Evolutionary conservation across 1,284 basidiomycete genomes (phyloP), one percentile per base, ranked within the genome.

Genomic region (Testicularia cyperi): DNA sequence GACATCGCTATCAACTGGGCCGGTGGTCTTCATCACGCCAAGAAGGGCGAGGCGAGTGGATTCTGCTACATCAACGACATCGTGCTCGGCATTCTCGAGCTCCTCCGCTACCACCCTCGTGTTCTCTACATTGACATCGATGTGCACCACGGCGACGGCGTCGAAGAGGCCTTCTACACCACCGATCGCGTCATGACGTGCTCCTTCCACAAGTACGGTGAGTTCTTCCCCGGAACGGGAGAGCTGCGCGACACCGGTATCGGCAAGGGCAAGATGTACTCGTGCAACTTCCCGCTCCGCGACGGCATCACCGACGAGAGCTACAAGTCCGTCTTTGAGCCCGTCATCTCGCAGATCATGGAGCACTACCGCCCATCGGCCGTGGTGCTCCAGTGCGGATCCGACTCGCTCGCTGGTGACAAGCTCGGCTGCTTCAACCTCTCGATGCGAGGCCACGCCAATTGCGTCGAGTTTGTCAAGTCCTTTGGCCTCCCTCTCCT

Each of bases 31-130:
- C 94, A 98, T 77, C 94, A 98, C 75, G 92, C 94, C 2, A 98
- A 98, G 80, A 98, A 97, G 80, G 90, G 91, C 32, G 95, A 98
- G 79, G 94, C 94, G 0, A 92, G 89, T 68, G 94, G 94, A 1
- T 98, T 98, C 79, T 98, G 94, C 79, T 98, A 97, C 78, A 90
- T 98, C 38, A 98, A 98, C 74, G 92, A 98, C 77, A 98, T 98
- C 62, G 95, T 99, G 2, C 82, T 99, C 12, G 95, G 94, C 6
- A 95, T 98, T 53, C 82, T 99, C 22, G 95, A 99, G 75, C 82
- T 99, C 9, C 80, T 89, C 69, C 88, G 92, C 63, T 97, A 97
- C 77, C 92, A 98, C 74, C 84, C 85, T 16, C 84, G 95, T 26
- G 95, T 99, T 5, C 81, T 99, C 21, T 99, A 99, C 79, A 92